Percentiles rank a stretch among this genome's conserved stretches.
Evolutionary conservation across 441 rosid species (phyloP).

Genomic region (Euphorbia schlechtendalii): DNA sequence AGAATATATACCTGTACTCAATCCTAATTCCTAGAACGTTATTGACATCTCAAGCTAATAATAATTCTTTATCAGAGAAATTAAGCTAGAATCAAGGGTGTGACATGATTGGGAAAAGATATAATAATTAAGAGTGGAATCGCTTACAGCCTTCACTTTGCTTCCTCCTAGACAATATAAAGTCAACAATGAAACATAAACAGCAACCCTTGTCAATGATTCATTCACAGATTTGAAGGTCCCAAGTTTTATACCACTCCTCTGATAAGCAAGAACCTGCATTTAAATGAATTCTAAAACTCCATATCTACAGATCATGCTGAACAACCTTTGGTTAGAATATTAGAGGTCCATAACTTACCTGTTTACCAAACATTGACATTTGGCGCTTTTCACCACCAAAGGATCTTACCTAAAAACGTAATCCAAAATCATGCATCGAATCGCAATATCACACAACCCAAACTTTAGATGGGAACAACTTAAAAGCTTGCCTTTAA

Average conservation of each 20-base stretch:
- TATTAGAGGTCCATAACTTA: conserved; percentile 20
- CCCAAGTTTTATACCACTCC: conserved; percentile 90
- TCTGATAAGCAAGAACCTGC: conserved; percentile 79
- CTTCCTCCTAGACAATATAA: conserved; percentile 89
- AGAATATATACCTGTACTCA: background rate
- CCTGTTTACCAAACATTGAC: conserved; percentile 79
- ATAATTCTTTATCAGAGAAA: background rate
- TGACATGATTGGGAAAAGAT: background rate
- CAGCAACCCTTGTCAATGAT: conserved; percentile 85
- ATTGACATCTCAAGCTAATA: background rate
- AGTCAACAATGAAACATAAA: conserved; percentile 75
- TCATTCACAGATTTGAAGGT: conserved; percentile 79
- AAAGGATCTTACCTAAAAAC: conserved; percentile 81
- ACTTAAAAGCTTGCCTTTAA: background rate
- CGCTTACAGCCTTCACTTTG: conserved; percentile 90
- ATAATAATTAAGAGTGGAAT: conserved; percentile 15
- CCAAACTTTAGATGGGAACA: conserved; percentile 11
- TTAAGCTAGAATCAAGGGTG: background rate
- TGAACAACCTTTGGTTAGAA: background rate
- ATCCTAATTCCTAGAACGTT: background rate
- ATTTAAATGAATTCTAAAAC: conserved; percentile 5
- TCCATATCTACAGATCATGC: conserved; percentile 1
- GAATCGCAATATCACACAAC: conserved; percentile 1
- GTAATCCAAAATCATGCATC: conserved; percentile 18
- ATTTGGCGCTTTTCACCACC: conserved; percentile 92